Conservation (phyloP, 495 filamentous ascomycete species). For the Rhypophila decipiens region DNA sequence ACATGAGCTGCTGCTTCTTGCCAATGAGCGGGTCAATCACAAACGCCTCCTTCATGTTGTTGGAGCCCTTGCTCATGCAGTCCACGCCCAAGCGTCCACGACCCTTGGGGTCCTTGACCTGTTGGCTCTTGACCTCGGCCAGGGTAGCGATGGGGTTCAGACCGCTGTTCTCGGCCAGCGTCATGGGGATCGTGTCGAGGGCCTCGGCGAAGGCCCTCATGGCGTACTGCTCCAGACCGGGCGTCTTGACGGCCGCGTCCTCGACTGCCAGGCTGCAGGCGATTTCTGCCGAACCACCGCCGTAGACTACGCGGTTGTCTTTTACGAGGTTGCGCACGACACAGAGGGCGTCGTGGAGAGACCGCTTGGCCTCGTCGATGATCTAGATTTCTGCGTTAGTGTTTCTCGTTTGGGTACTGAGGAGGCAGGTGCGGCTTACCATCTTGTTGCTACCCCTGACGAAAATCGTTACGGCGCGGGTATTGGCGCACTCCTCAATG, state of each 20-base stretch:
- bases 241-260: conserved; percentile 89
- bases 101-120: conserved; percentile 76
- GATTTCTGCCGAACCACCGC: conserved; percentile 95
- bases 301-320: conserved; percentile 98
- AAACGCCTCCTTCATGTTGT: conserved; percentile 95
- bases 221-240: conserved; percentile 93
- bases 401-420: neutral
- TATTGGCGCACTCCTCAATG: conserved; percentile 98
- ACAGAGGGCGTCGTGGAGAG: conserved; percentile 93
- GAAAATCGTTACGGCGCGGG: conserved; percentile 90
- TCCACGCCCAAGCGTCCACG: conserved; percentile 77
- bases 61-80: conserved; percentile 92
- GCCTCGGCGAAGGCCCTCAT: conserved; percentile 98
- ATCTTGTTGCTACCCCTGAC: conserved; percentile 99
- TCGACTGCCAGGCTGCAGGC: conserved; percentile 95
- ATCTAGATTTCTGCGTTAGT: conserved; percentile 49
- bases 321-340: conserved; percentile 93
- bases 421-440: conserved; percentile 42
- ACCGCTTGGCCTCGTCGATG: conserved; percentile 97
- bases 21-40: conserved; percentile 97
- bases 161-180: conserved; percentile 94
- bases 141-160: conserved; percentile 93
- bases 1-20: conserved; percentile 90
- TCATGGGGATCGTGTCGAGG: conserved; percentile 91
- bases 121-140: conserved; percentile 88